phyloP scores from a whole-genome alignment of 2,329 filamentous ascomycete species.

The Aureobasidium lini region DNA sequence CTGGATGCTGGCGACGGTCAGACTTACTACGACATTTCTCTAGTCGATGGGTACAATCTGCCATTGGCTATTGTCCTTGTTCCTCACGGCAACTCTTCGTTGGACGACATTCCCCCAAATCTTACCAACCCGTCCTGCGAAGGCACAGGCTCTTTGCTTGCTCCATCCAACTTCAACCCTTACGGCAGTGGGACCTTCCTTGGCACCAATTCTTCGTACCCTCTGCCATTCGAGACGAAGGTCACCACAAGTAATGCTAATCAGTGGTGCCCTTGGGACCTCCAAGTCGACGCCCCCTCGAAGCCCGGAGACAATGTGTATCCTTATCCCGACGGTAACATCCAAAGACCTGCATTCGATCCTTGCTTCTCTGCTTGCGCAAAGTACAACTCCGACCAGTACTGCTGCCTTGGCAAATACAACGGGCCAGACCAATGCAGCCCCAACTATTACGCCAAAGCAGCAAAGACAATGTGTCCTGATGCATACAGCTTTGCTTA shows the following conservation, averaged over 20 bases:
- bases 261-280: constrained; percentile 74
- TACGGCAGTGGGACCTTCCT: constrained; percentile 47
- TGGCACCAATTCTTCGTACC: constrained; percentile 58
- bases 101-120: constrained; percentile 61
- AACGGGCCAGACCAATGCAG: constrained; percentile 56
- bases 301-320: constrained; percentile 70
- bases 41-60: constrained; percentile 80
- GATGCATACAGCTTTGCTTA: constrained; percentile 76
- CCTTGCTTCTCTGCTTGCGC: constrained; percentile 73
- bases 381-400: constrained; percentile 55
- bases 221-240: constrained; percentile 58
- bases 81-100: constrained; percentile 50
- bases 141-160: constrained; percentile 57
- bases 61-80: constrained; percentile 53
- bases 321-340: constrained; percentile 69
- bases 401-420: constrained; percentile 70
- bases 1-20: constrained; percentile 60
- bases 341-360: constrained; percentile 63
- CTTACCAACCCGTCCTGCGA: constrained; percentile 71
- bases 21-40: constrained; percentile 76
- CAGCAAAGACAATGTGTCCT: constrained; percentile 68
- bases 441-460: constrained; percentile 59
- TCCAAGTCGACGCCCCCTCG: constrained; percentile 59
- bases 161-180: constrained; percentile 36
- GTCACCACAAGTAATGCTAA: constrained; percentile 51